These are phyloP conservation scores for Irpex sp. DNA, from an alignment of 1,284 basidiomycete species.

Conservation along the genomic window DNA sequence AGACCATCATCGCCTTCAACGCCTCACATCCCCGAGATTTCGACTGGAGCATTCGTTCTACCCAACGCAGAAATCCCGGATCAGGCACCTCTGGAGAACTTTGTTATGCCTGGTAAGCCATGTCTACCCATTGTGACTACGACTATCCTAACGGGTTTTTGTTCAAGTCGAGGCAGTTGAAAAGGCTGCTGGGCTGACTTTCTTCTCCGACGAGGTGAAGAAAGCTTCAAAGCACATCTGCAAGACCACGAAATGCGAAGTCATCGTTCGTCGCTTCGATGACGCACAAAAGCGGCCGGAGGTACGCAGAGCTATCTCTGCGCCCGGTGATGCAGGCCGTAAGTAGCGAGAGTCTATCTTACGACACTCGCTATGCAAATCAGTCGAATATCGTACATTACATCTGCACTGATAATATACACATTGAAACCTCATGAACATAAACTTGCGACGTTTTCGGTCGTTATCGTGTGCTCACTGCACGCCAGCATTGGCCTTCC, in stretches of 20 bases:
- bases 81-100: constrained; percentile 72
- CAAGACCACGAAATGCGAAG: constrained; percentile 79
- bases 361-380: neutral
- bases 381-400: neutral
- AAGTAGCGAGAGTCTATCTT: neutral
- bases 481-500: constrained; percentile 22
- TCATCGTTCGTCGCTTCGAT: constrained; percentile 84
- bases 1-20: constrained; percentile 71
- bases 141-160: neutral
- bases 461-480: neutral
- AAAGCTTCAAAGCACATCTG: constrained; percentile 83
- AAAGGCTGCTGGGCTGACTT: constrained; percentile 82
- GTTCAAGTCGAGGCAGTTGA: constrained; percentile 84
- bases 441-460: neutral
- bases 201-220: constrained; percentile 89
- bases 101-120: constrained; percentile 73
- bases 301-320: constrained; percentile 48
- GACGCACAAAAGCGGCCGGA: constrained; percentile 69
- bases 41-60: constrained; percentile 90
- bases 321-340: constrained; percentile 30
- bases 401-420: neutral
- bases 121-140: neutral
- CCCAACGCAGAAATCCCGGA: constrained; percentile 91
- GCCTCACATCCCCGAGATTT: constrained; percentile 71
- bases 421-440: neutral